Evolutionary conservation across 352 stramenopile species (phyloP), one percentile per base, ranked within the genome.

Genomic region (Pythium inflatum): DNA sequence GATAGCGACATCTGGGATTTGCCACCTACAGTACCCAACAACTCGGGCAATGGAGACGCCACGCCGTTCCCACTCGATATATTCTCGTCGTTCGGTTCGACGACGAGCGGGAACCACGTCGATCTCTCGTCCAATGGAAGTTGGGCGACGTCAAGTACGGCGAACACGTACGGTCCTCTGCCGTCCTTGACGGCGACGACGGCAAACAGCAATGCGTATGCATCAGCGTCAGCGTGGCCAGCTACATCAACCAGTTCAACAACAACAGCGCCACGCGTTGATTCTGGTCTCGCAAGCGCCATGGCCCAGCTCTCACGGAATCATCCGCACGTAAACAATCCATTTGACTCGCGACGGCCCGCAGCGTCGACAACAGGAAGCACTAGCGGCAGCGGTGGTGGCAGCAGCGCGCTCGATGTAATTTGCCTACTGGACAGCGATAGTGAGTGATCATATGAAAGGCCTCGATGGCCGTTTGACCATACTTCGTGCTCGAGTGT

Each of bases 401-500:
- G 51, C 6, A 28, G 51, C 14, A 78, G 74, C 31, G 60, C 77
- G 18, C 76, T 87, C 64, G 84, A 92, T 58, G 87, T 93, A 33
- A 93, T 93, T 62, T 89, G 76, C 64, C 77, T 93, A 56, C 36
- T 93, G 73, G 86, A 93, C 72, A 93, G 84, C 53, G 85, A 93
- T 66, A 93, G 85, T 66, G 85, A 90, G 55, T 87, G 73, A 88
- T 54, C 18, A 46, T 34, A 66, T 49, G 58, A 58, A 51, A 40
- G 25, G 43, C n/a, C 41, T 20, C 38, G 30, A 41, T 9, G 34
- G 50, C 50, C 50, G 50, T 57, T 57, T 57, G 50, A 57, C 5
- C n/a, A 57, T 57, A 28, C 48, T 22, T 55, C 48, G 48, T 55
- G n/a, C n/a, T n/a, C n/a, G n/a, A n/a, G n/a, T n/a, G n/a, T n/a